Evolutionary conservation across 225 moss, liverwort and hornwort species (phyloP).

Genomic region (Ulota crispa): DNA sequence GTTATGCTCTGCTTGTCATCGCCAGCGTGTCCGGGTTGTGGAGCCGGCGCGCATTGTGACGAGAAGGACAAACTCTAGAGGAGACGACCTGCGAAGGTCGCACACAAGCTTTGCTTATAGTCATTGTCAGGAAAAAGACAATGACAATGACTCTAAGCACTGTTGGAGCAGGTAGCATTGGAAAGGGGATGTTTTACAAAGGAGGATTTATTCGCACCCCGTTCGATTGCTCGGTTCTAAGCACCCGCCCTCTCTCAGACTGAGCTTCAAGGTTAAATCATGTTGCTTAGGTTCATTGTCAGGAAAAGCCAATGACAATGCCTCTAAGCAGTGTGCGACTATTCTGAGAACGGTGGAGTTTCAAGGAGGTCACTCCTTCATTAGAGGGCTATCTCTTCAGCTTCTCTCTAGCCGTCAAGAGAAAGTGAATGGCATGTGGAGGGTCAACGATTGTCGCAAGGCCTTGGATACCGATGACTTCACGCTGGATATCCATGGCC

Average conservation of each 20-base stretch:
- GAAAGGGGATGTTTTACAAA: conserved; percentile 19
- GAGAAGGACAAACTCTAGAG: conserved; percentile 42
- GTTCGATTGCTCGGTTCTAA: conserved; percentile 39
- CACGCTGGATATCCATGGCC: conserved; percentile 19
- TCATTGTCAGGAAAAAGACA: conserved; percentile 85
- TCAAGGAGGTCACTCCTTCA: conserved; percentile 36
- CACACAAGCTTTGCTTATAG: conserved; percentile 65
- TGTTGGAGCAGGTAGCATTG: conserved; percentile 53
- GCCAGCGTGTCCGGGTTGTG: conserved; percentile 62
- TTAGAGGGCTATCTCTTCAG: conserved; percentile 24
- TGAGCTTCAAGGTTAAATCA: conserved; percentile 44
- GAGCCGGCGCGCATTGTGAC: conserved; percentile 37
- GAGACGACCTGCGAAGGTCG: conserved; percentile 51
- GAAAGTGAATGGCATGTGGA: conserved; percentile 25
- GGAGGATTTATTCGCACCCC: conserved; percentile 4
- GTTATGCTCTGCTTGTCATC: conserved; percentile 57
- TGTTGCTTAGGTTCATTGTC: conserved; percentile 72
- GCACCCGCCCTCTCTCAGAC: conserved; percentile 34
- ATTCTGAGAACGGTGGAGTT: conserved; percentile 49
- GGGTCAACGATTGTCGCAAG: conserved; percentile 25
- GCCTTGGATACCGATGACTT: conserved; percentile 28
- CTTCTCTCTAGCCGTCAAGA: conserved; percentile 27
- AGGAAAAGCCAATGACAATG: conserved; percentile 79
- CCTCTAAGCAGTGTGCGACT: conserved; percentile 61
- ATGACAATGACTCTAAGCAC: conserved; percentile 86